Evolutionary conservation across 73 alveolate species (phyloP), one percentile per base, ranked within the genome.

Genomic region (Blepharisma japonicum): DNA sequence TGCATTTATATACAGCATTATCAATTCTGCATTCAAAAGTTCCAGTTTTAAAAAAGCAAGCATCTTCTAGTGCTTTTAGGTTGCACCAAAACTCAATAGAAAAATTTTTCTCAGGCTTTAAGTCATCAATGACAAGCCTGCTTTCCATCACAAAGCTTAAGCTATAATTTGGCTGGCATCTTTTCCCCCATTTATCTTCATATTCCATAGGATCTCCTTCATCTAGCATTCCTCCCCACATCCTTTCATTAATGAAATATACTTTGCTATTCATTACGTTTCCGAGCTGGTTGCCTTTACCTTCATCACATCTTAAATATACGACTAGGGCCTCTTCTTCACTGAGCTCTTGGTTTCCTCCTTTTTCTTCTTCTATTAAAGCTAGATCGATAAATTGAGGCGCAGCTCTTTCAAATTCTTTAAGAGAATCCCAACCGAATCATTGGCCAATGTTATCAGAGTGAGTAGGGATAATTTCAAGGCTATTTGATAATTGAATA

Each of bases 121-220:
- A 20, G 18, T 61, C 74, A 2, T 61, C 74, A 18, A 61, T 39
- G 23, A 61, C 23, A 5, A 61, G 47, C 2, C 14, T 14, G 2
- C 47, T 14, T n/a, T 61, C 74, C 11, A 14, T 61, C 14, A 61
- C 14, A n/a, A 61, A 25, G 4, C 14, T 14, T 20, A 61, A 8
- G n/a, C 74, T 61, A 61, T 61, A 61, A 20, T 14, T 20, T 14
- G 74, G 74, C 11, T n/a, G 23, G 2, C 47, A n/a, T 61, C 23
- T n/a, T 61, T 61, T 61, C 2, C 74, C 74, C 74, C 74, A 61
- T 61, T 61, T 61, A 61, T 61, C 74, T 14, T 61, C 74, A 61
- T 61, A 61, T 14, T 61, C 74, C 38, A 61, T 8, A 18, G 74
- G 74, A 2, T 61, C 74, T 9, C 74, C 74, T 61, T 61, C 74